Conservation (phyloP, 805 yeast species). For the Sporopachydermia lactativora region DNA sequence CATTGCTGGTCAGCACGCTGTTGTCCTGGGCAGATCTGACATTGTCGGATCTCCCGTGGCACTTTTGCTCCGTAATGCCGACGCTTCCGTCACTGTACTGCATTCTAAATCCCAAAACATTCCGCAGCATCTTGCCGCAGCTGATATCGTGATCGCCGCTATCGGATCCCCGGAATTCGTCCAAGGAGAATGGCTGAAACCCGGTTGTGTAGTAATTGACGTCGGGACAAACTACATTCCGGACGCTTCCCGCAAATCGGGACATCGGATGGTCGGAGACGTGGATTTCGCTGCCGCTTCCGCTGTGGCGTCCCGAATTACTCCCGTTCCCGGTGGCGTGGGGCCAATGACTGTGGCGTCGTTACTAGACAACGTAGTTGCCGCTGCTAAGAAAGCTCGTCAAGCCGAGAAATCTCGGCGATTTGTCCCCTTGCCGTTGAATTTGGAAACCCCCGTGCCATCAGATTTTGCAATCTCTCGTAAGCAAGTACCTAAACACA, state of each 20-base stretch:
- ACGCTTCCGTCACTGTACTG: slow-evolving; percentile 75
- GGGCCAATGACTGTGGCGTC: slow-evolving; percentile 99
- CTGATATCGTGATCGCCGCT: slow-evolving; percentile 87
- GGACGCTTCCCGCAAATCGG: slow-evolving; percentile 62
- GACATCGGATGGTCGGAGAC: slow-evolving; percentile 85
- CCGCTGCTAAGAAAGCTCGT: slow-evolving; percentile 54
- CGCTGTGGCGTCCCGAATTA: slow-evolving; percentile 50
- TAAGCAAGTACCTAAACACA: slow-evolving; percentile 75
- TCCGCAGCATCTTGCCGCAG: slow-evolving; percentile 41
- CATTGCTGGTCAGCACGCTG: slow-evolving; percentile 71
- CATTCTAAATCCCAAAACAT: slow-evolving; percentile 63
- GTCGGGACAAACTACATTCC: slow-evolving; percentile 89
- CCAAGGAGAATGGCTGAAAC: slow-evolving; percentile 78
- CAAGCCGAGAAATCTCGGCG: slow-evolving; percentile 29
- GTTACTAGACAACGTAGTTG: slow-evolving; percentile 72
- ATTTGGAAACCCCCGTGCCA: slow-evolving; percentile 58
- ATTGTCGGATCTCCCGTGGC: slow-evolving; percentile 95
- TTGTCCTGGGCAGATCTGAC: slow-evolving; percentile 89
- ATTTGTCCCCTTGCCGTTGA: slow-evolving; percentile 42
- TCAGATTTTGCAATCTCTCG: slow-evolving; percentile 85
- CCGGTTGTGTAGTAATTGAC: slow-evolving; percentile 76
- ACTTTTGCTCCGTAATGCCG: slow-evolving; percentile 59
- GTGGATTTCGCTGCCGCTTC: slow-evolving; percentile 67
- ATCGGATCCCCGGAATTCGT: slow-evolving; percentile 79
- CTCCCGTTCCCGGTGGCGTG: slow-evolving; percentile 99